Percentiles rank a stretch among this genome's conserved stretches.
These are phyloP conservation scores for Stephania cephalantha DNA, from an alignment of 164 flowering plant species.

Conservation along the genomic window DNA sequence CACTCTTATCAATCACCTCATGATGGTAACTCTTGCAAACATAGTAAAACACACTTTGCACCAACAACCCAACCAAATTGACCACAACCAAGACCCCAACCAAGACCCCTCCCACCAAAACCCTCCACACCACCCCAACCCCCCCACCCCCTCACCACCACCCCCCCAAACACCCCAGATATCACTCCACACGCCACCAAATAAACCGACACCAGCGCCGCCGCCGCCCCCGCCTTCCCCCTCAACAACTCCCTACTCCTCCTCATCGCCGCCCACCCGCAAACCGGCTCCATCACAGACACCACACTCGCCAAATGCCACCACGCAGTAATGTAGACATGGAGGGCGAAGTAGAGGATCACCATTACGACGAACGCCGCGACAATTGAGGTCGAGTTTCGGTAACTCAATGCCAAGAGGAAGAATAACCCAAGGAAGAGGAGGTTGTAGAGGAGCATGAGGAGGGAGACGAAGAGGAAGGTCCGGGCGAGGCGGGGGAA, in stretches of 20 bases:
- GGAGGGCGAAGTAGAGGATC: slow-evolving; percentile 47
- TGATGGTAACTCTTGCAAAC: slow-evolving; percentile 91
- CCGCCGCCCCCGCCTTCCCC: slow-evolving; percentile 52
- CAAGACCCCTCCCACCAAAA: slow-evolving; percentile 66
- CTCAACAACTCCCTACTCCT: slow-evolving; percentile 81
- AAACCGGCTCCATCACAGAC: slow-evolving; percentile 78
- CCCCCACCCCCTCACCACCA: slow-evolving; percentile 61
- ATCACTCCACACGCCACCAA: slow-evolving; percentile 45
- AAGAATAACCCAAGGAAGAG: slow-evolving; percentile 33
- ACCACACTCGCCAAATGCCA: slow-evolving; percentile 95
- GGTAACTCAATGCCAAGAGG: slow-evolving; percentile 24
- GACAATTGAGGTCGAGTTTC: too few relatives aligned
- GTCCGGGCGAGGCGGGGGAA: slow-evolving; percentile 67
- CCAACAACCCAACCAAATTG: slow-evolving; percentile 79
- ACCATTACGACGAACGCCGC: too few relatives aligned
- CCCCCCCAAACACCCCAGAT: slow-evolving; percentile 38
- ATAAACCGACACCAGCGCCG: slow-evolving; percentile 50
- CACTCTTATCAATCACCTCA: slow-evolving; percentile 81
- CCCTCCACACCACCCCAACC: slow-evolving; percentile 43
- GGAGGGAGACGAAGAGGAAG: slow-evolving; percentile 45
- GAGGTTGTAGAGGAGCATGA: slow-evolving; percentile 53
- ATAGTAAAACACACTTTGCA: slow-evolving; percentile 94
- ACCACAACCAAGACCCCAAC: slow-evolving; percentile 83
- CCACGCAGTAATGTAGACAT: slow-evolving; percentile 73
- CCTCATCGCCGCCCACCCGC: slow-evolving; percentile 75